A percentile compares a stretch with the other conserved stretches of the same genome.
phyloP scores from a whole-genome alignment of 2,329 filamentous ascomycete genomes.

The Botrytis medusae region DNA sequence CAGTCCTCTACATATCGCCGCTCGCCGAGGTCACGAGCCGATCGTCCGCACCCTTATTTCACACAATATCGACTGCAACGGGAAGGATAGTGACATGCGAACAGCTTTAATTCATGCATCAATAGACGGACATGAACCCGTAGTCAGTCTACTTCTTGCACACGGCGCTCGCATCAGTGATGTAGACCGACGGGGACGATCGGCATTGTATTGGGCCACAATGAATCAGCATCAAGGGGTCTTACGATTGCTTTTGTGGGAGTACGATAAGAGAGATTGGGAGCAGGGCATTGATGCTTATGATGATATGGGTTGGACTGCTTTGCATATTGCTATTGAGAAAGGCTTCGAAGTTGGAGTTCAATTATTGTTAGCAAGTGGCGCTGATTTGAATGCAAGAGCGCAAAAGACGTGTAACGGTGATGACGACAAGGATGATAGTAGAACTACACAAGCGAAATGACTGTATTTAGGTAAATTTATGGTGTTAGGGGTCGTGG shows the following conservation, averaged over 20 bases:
- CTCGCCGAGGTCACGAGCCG: neutral
- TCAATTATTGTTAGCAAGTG: conserved; percentile 23
- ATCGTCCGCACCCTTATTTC: neutral
- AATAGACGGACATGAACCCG: neutral
- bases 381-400: conserved; percentile 21
- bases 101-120: conserved; percentile 1
- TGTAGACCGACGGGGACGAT: neutral
- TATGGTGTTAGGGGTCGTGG: neutral
- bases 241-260: neutral
- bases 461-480: neutral
- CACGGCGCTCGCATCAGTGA: neutral
- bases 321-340: conserved; percentile 25
- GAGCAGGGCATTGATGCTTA: conserved; percentile 18
- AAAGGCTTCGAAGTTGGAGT: conserved; percentile 25
- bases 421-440: conserved; percentile 1
- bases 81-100: neutral
- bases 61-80: neutral
- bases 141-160: conserved; percentile 1
- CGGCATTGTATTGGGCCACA: neutral
- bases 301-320: conserved; percentile 25
- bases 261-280: neutral
- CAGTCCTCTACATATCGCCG: neutral
- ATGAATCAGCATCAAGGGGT: neutral
- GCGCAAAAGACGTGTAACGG: conserved; percentile 6
- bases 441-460: neutral